Evolutionary conservation across 108 stramenopile species (phyloP), one percentile per base, ranked within the genome.

Genomic region (Fragilariopsis cylindrus): DNA sequence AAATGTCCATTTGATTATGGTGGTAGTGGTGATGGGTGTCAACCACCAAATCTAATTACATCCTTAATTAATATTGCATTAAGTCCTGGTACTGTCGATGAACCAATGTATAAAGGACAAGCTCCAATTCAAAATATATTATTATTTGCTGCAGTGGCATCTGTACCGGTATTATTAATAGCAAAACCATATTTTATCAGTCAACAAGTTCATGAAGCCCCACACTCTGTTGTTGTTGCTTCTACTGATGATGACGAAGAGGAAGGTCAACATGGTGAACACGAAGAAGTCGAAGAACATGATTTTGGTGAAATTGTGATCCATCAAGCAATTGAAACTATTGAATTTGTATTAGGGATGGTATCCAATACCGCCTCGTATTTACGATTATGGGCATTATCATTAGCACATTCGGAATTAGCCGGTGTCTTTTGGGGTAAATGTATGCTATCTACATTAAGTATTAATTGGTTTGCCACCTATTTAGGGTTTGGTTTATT

Each of bases 341-440:
- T 99, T 75, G 99, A 99, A 77, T 99, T 99, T 65, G 97, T 98
- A 50, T 90, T 99, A 63, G 97, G 98, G 63, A 97, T 97, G 97
- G 95, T 99, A 41, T 96, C 96, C 74, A 97, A 99, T 96, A 99
- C 99, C 3, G 99, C 99, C 11, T 98, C 97, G 0, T 99, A 99
- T 89, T 92, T 99, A 39, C 97, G 99, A 82, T 91, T 99, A 7
- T 99, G 99, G 99, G 99, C 99, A 6, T 84, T 99, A 64, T 97
- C 96, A 15, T 85, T 99, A 49, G 99, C 99, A 16, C 99, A 99
- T 91, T 92, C 97, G 18, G 96, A 99, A 79, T 95, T 99, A 48
- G 97, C 99, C 18, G 84, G 87, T 45, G 99, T 99, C 46, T 99
- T 99, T 80, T 98, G 97, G 96, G 97, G 98, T 75, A 98, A 98